Evolutionary conservation across 768 basidiomycete species (phyloP).

Genomic region (Mycena alexandri): DNA sequence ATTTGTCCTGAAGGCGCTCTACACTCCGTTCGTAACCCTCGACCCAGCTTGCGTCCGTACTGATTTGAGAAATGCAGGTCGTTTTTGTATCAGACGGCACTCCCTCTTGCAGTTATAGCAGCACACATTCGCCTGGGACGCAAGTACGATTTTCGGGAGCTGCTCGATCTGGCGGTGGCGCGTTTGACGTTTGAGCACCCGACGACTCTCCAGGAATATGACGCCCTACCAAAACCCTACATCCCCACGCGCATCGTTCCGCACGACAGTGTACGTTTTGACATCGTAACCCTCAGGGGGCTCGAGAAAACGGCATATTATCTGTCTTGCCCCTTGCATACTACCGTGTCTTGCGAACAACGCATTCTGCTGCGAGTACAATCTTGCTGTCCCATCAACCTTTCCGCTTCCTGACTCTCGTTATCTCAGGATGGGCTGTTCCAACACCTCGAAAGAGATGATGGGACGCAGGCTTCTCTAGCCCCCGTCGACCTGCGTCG

Average conservation of each 20-base stretch:
- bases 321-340: constrained; percentile 3
- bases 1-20: constrained; percentile 20
- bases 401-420: neutral
- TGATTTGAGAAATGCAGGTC: too few species aligned
- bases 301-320: constrained; percentile 1
- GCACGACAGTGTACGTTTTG: neutral
- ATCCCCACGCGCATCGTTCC: neutral
- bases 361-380: too few species aligned
- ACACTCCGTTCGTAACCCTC: constrained; percentile 19
- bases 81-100: too few species aligned
- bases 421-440: neutral
- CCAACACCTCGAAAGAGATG: neutral
- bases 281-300: neutral
- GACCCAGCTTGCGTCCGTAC: too few species aligned
- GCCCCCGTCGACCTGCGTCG: constrained; percentile 5
- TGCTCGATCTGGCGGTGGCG: neutral
- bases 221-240: neutral
- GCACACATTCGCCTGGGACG: neutral
- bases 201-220: neutral
- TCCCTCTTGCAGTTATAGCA: neutral
- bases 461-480: constrained; percentile 4
- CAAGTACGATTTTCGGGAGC: neutral
- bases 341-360: neutral
- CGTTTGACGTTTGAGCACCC: constrained; percentile 1
- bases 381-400: neutral